phyloP scores from a whole-genome alignment of 768 basidiomycete genomes.

The Lactarius vividus region DNA sequence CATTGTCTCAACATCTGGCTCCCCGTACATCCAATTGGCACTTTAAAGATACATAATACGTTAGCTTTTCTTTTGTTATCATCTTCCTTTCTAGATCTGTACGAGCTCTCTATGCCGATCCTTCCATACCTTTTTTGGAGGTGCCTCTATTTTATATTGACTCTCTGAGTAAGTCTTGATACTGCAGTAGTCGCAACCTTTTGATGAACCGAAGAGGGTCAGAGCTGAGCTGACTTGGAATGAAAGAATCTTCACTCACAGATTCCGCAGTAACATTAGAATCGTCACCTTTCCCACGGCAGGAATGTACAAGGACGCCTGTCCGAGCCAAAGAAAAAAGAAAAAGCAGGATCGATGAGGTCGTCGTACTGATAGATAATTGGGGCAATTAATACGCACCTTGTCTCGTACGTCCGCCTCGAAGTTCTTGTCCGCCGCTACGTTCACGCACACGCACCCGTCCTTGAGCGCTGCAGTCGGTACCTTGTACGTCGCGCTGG shows the following conservation, averaged over 20 bases:
- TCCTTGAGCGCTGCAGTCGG: slow-evolving; percentile 89
- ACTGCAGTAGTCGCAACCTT: slow-evolving; percentile 18
- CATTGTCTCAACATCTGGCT: slow-evolving; percentile 2
- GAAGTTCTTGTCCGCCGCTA: slow-evolving; percentile 95
- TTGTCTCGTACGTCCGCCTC: slow-evolving; percentile 90
- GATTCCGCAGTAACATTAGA: slow-evolving; percentile 92
- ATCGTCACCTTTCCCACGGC: slow-evolving; percentile 98
- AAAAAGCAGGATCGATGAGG: background rate
- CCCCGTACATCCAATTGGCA: background rate
- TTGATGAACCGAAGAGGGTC: slow-evolving; percentile 16
- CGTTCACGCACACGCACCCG: slow-evolving; percentile 90
- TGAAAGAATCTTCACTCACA: slow-evolving; percentile 51
- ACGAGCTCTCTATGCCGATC: slow-evolving; percentile 3
- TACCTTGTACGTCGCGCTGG: slow-evolving; percentile 79
- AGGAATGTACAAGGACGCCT: slow-evolving; percentile 94
- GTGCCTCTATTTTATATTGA: background rate
- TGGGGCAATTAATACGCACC: slow-evolving; percentile 42
- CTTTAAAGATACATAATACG: slow-evolving; percentile 12
- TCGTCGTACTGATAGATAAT: background rate
- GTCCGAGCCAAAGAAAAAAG: background rate
- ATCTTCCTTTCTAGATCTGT: background rate
- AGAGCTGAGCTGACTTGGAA: background rate
- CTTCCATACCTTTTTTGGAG: background rate
- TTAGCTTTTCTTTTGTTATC: background rate
- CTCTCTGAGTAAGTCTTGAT: slow-evolving; percentile 16